Base-by-base conservation (phyloP, 1,284 basidiomycete genomes). In the Lignosus rhinocerotis region DNA sequence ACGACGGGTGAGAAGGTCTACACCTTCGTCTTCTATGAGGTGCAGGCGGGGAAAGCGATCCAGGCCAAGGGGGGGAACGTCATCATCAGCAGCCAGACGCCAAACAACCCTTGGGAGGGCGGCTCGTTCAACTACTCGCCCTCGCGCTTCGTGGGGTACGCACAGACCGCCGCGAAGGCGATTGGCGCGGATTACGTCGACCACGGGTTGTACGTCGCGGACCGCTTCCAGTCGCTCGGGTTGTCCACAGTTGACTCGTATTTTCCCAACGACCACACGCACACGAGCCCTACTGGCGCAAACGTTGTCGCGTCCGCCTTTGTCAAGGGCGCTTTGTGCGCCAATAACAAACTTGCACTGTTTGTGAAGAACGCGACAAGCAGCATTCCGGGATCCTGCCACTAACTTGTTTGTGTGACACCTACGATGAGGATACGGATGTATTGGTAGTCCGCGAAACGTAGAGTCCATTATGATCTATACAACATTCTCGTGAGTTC, bases 51-150 rank as follows among this genome's bases (percentile, higher is more conserved):
- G 43, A 74, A 70, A 32, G 56, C 75, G 17, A 64, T 80, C 46
- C 71, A 77, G 65, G 75, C 78, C 3, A 81, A 81, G 67, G 80
- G 79, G 16, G 79, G 75, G 31, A 77, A 74, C 33, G 73, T 75
- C 31, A 80, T 83, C 58, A 69, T 81, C 31, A 78, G 78, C 17
- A 75, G 76, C n/a, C 77, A 79, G 62, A 82, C 80, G 4, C 80
- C 80, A 3, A 69, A 76, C 63, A 78, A 82, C 65, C 73, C 74
- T 31, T 81, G 79, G 77, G 66, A 71, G 12, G 70, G 71, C 51
- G 69, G 66, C 42, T 66, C 67, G 31, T 75, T 79, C 42, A 66
- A 52, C 12, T 61, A 66, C 33, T 68, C 74, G 16, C 71, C 73
- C 30, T 69, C 74, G 25, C 73, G 80, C 11, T 83, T 82, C 62